Percentiles rank a stretch among this genome's conserved stretches.
Conservation (phyloP, 768 basidiomycete genomes). For the Pleurotus pulmonarius region DNA sequence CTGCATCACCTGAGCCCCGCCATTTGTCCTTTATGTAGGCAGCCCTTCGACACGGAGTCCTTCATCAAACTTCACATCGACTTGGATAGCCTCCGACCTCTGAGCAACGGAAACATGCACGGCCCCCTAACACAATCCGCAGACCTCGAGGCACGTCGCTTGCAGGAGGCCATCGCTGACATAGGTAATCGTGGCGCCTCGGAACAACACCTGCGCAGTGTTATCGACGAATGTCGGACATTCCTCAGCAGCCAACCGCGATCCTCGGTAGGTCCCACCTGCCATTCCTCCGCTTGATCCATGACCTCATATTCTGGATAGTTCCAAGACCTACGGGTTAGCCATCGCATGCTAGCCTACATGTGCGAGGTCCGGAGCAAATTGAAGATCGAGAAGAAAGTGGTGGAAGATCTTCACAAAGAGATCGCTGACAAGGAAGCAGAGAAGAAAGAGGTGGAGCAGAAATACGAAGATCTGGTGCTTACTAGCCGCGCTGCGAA, state of each 20-base stretch:
- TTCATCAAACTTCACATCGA: constrained; percentile 61
- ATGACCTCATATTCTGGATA: constrained; percentile 18
- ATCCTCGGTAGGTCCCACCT: constrained; percentile 34
- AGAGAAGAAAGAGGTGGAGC: constrained; percentile 32
- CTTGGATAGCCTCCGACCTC: constrained; percentile 29
- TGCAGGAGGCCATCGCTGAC: constrained; percentile 50
- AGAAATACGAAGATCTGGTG: constrained; percentile 36
- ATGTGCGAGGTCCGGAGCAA: constrained; percentile 44
- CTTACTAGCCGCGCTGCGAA: constrained; percentile 43
- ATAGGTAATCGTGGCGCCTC: constrained; percentile 56
- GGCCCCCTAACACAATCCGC: constrained; percentile 12
- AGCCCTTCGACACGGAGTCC: constrained; percentile 40
- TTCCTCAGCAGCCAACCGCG: constrained; percentile 45
- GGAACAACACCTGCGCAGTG: constrained; percentile 41
- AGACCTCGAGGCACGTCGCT: constrained; percentile 41
- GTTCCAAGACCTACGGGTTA: constrained; percentile 50
- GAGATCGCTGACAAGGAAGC: constrained; percentile 27
- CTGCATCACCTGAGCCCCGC: constrained; percentile 43
- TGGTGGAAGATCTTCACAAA: constrained; percentile 21
- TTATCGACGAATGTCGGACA: constrained; percentile 46
- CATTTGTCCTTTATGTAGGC: constrained; percentile 64
- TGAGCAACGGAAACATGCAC: constrained; percentile 1
- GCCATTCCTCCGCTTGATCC: not conserved
- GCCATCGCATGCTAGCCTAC: constrained; percentile 46
- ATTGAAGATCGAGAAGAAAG: constrained; percentile 29